Conservation (phyloP, 441 rosid species). For the Corymbia citriodora region DNA sequence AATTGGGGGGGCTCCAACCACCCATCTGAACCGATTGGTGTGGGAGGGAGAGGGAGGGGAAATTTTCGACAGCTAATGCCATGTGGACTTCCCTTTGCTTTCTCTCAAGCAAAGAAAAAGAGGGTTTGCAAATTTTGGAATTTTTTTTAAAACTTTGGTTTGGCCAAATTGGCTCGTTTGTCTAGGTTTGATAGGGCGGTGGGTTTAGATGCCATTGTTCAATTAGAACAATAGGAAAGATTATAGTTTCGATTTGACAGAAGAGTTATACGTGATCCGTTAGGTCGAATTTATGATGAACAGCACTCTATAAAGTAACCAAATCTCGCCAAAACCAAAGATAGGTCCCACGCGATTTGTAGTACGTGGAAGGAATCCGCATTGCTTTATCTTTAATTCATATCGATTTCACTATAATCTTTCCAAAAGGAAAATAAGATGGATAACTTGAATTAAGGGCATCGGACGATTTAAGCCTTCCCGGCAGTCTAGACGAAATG, state of each 20-base stretch:
- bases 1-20: neutral
- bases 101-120: neutral
- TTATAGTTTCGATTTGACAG: neutral
- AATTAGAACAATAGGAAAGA: neutral
- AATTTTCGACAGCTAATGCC: neutral
- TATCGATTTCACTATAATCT: neutral
- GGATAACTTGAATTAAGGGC: rapidly evolving
- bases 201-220: neutral
- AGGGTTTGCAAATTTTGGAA: neutral
- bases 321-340: neutral
- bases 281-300: neutral
- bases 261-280: neutral
- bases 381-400: neutral
- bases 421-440: neutral
- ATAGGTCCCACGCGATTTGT: too few relatives aligned
- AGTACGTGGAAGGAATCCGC: too few relatives aligned
- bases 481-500: rapidly evolving
- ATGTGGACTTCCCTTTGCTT: neutral
- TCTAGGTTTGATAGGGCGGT: neutral
- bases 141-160: neutral
- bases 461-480: rapidly evolving
- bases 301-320: neutral
- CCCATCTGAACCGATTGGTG: neutral
- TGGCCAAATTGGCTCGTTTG: neutral
- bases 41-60: too few relatives aligned